Percentiles rank a stretch among this genome's conserved stretches.
Conservation (phyloP, 495 filamentous ascomycete species). For the Podospora bellae-mahoneyi region DNA sequence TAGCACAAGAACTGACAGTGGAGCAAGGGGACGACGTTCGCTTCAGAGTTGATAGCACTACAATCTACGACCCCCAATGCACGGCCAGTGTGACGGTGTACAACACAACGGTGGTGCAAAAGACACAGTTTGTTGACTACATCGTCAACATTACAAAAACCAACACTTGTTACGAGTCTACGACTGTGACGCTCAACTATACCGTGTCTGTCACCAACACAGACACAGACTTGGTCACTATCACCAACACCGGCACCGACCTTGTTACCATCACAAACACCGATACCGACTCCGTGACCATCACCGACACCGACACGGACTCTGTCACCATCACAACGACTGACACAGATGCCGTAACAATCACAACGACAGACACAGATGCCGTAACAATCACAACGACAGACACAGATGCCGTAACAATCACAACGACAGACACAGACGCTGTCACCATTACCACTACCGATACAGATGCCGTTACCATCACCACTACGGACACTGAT, state of each 20-base stretch:
- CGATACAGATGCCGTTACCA: constrained; percentile 1
- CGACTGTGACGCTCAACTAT: constrained; percentile 1
- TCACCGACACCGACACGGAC: constrained; percentile 19
- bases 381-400: constrained; percentile 11
- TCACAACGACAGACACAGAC: constrained; percentile 17
- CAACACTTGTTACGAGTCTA: background rate
- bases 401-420: constrained; percentile 9
- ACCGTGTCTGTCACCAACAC: constrained; percentile 4
- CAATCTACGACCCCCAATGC: constrained; percentile 4
- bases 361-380: constrained; percentile 8
- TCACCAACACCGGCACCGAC: constrained; percentile 19
- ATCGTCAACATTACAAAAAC: constrained; percentile 11
- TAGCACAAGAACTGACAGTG: background rate
- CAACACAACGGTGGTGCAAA: constrained; percentile 10
- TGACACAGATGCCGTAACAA: constrained; percentile 12
- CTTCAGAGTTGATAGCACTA: background rate
- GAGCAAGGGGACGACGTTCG: background rate
- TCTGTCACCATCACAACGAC: constrained; percentile 13
- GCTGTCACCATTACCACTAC: constrained; percentile 17
- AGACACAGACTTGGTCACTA: constrained; percentile 12
- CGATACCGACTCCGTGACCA: constrained; percentile 5
- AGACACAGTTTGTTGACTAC: constrained; percentile 11
- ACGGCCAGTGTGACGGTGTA: constrained; percentile 1
- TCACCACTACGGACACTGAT: constrained; percentile 12
- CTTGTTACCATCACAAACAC: constrained; percentile 13